Evolutionary conservation across 192 early-diverging fungal species (phyloP), one percentile per base, ranked within the genome.

Genomic region (Haplosporangium gracile): DNA sequence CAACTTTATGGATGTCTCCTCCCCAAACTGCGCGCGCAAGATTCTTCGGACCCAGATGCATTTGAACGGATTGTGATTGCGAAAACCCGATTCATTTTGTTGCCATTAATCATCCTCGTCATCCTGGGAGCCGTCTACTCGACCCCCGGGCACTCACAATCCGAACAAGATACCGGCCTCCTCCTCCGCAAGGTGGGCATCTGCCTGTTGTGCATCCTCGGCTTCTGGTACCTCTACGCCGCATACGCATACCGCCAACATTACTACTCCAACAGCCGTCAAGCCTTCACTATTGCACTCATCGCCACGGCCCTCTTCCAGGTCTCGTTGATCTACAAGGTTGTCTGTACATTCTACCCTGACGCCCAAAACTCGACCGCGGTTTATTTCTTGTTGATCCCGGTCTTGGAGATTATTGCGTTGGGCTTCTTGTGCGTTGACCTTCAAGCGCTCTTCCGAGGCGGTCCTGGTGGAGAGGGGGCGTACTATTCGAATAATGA

Each of bases 321-420:
- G 9, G 36, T 80, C 57, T 65, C 78, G 40, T 36, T 80, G 78
- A 49, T 72, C 71, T 80, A 80, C 78, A 80, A 80, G 78, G 13
- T 74, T 1, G 32, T 80, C 16, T 72, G 63, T 34, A 74, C 78
- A 15, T 80, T 80, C 22, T 72, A 73, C 18, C 11, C 68, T 4
- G 49, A 22, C 1, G 77, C 77, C 0, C 68, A 69, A 13, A 78
- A 45, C 10, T 18, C 26, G 16, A 78, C 77, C 0, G 77, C 16
- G 15, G 77, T 51, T 1, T 78, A 49, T 38, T 78, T 78, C 70
- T 39, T 78, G 47, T 42, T 78, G 4, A 15, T 47, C 29, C 69
- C 77, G 0, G 51, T 78, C 51, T 22, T 78, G 22, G 77, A 78
- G 51, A 0, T 78, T 34, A 42, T 36, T 26, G 77, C 40, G 1